These are phyloP conservation scores for Pichia sp. DNA, from an alignment of 1,139 yeast species.

Conservation along the genomic window DNA sequence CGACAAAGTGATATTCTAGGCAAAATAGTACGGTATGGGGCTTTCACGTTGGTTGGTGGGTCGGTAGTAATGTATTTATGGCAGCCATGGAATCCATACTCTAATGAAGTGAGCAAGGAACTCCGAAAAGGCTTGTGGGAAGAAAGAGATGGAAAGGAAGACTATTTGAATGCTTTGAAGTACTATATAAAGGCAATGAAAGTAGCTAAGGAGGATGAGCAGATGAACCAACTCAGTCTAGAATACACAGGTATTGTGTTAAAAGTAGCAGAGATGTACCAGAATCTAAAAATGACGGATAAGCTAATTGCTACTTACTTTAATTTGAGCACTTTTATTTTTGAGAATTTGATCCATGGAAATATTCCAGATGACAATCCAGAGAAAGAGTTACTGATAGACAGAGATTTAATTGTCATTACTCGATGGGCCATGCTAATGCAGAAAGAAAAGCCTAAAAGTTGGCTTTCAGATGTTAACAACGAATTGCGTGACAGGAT, in stretches of 20 bases:
- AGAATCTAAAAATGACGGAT: slow-evolving; percentile 28
- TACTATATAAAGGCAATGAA: slow-evolving; percentile 54
- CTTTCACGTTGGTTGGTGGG: slow-evolving; percentile 16
- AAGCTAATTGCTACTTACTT: slow-evolving; percentile 23
- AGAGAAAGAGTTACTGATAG: slow-evolving; percentile 26
- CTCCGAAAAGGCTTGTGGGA: slow-evolving; percentile 79
- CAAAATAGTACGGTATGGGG: slow-evolving; percentile 13
- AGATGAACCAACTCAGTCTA: slow-evolving; percentile 54
- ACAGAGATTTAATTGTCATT: slow-evolving; percentile 28
- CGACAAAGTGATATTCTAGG: slow-evolving; percentile 9
- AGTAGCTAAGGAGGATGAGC: slow-evolving; percentile 39
- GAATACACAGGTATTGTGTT: slow-evolving; percentile 83
- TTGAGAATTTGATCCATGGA: slow-evolving; percentile 25
- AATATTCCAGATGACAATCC: slow-evolving; percentile 17
- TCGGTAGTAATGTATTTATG: slow-evolving; percentile 25
- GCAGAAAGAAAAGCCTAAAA: slow-evolving; percentile 11
- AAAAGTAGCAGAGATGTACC: slow-evolving; percentile 79
- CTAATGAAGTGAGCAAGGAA: slow-evolving; percentile 53
- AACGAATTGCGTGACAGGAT: slow-evolving; percentile 23
- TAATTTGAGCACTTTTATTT: slow-evolving; percentile 26
- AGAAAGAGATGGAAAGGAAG: slow-evolving; percentile 65
- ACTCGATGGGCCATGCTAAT: slow-evolving; percentile 26
- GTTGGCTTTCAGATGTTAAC: slow-evolving; percentile 15
- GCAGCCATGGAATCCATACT: slow-evolving; percentile 36
- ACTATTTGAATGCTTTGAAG: slow-evolving; percentile 61